Base-by-base conservation (phyloP, 2,329 filamentous ascomycete species). In the Apiospora saccharicola region DNA sequence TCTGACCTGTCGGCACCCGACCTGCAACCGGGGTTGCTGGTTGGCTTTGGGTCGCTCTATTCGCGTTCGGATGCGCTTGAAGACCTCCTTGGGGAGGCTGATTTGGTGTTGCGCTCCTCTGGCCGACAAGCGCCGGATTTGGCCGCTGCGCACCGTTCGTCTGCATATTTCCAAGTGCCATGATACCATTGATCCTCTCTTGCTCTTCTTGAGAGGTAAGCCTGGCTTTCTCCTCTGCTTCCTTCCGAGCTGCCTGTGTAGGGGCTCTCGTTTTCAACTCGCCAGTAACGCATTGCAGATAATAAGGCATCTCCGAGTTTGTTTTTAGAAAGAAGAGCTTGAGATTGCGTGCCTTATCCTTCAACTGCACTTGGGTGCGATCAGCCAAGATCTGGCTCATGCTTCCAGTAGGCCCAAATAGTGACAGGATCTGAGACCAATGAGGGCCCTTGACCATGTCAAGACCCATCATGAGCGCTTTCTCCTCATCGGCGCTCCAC, bases 281-380 rank as follows among this genome's bases (percentile, higher is more conserved):
- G 4, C 95, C 95, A 0, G 95, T 98, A 14, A 98, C 95, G 43
- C 93, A 93, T 78, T 95, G 92, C 30, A 98, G 84, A 76, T 96
- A 96, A 77, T 93, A 94, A 0, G 95, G 95, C 81, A 98, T 95
- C 78, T 98, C 95, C 6, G 94, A 95, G 70, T 94, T 94, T 24
- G 93, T 96, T 84, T 98, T 98, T 71, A 98, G 84, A 82, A 97
- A 97, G 84, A 96, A 97, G 0, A 98, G 84, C 81, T 97, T 98
- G 68, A 97, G 83, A 75, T 98, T 98, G 69, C 94, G 88, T 0
- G 94, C 94, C 82, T 98, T 98, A 80, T 98, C 94, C 81, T 98
- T 98, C 16, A 97, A 86, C 80, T 97, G 95, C 0, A 98, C 95
- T 79, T 98, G 94, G 64, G 95, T 97, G 46, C 94, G 89, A 79